Evolutionary conservation across 78 protist genomes (phyloP).

Genomic region (Dictyostelium brefeldianum): DNA sequence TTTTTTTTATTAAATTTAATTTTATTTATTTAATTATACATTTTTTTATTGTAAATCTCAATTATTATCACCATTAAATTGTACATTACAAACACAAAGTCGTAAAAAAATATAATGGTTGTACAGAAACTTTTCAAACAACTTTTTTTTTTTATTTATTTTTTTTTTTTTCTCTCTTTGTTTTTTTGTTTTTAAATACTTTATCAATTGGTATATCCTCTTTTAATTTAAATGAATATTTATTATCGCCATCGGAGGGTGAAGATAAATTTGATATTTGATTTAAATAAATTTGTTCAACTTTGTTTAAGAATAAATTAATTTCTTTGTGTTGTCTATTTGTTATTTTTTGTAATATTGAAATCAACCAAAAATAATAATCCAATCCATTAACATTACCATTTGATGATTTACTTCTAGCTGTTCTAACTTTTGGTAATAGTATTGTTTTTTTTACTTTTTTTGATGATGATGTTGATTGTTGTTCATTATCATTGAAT

Average conservation of each 20-base stretch:
- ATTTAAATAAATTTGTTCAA: conserved; percentile 8
- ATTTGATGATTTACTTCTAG: conserved; percentile 3
- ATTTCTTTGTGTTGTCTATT: conserved; percentile 12
- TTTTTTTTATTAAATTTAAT: too few species aligned
- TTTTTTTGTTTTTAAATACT: not conserved
- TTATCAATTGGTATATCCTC: not conserved
- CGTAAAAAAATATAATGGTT: too few species aligned
- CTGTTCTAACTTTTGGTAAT: conserved; percentile 9
- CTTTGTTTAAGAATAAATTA: conserved; percentile 10
- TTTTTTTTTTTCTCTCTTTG: not conserved
- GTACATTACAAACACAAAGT: not conserved
- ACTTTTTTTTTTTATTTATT: not conserved
- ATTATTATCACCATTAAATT: not conserved
- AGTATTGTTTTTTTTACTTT: not conserved
- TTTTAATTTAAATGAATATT: not conserved
- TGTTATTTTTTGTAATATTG: conserved; percentile 4
- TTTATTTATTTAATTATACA: too few species aligned
- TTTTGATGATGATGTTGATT: not conserved
- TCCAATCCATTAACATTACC: not conserved
- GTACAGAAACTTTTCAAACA: too few species aligned
- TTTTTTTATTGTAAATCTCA: not conserved
- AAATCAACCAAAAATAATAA: conserved; percentile 14
- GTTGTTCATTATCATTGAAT: not conserved
- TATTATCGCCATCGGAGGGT: not conserved
- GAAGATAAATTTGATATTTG: conserved; percentile 1